Base-by-base conservation (phyloP, 768 basidiomycete genomes). In the Suillus tomentosus region DNA sequence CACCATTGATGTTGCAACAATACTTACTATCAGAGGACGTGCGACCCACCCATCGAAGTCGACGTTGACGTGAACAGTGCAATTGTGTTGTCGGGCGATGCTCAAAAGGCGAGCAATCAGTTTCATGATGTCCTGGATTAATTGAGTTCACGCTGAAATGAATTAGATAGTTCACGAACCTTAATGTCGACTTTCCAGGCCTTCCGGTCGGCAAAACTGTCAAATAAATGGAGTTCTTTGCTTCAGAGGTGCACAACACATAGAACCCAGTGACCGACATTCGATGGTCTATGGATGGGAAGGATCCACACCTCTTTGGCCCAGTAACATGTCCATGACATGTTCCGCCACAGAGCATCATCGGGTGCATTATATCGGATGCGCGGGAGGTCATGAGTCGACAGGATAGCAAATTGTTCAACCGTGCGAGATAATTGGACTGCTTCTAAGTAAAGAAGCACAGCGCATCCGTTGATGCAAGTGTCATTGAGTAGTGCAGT, bases 201-300 rank as follows among this genome's bases (percentile, higher is more conserved):
- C 17, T 22, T 27, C 37, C 54, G 15, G 1, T 45, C 34, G 4
- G 54, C 71, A 9, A 80, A 63, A 50, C 78, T 80, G 57, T 80
- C 77, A 27, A 27, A 27, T 1, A 27, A 2, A 27, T 27, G 27
- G 27, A 27, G 27, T 27, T 27, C 27, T 2, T 27, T 27, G 27
- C 27, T 27, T 27, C 27, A 3, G 2, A 27, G 27, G 27, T 27
- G 27, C 2, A 27, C 27, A 27, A 27, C 27, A 27, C 27, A 27
- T 3, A 27, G 27, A 27, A 27, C 27, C 27, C 27, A 27, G 27
- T 27, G 27, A 2, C 27, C 3, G 27, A 27, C 27, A 27, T 27
- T 2, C 2, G 27, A 27, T 2, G 27, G 27, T 2, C 27, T 27
- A 27, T 27, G 27, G 27, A 27, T 27, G 27, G 3, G 27, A 27